Conservation (phyloP, 2,329 filamentous ascomycete species). For the Talaromyces sp. region DNA sequence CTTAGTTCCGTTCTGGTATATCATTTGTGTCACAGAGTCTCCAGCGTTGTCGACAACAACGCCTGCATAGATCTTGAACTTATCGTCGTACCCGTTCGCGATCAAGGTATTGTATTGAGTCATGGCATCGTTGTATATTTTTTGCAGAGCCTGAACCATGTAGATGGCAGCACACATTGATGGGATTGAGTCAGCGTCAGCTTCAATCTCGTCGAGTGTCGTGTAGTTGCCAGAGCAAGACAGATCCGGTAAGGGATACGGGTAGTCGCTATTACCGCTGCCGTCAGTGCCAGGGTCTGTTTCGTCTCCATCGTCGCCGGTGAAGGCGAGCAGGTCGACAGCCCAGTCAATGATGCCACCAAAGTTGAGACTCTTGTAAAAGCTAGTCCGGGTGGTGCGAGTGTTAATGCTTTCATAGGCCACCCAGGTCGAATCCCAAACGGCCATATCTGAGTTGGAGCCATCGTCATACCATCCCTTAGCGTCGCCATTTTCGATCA, state of each 20-base stretch:
- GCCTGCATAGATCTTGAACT: neutral
- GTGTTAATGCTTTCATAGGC: constrained; percentile 26
- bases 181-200: neutral
- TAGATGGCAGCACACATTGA: neutral
- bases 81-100: neutral
- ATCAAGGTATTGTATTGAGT: neutral
- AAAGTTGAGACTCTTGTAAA: constrained; percentile 23
- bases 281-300: neutral
- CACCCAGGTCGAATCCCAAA: constrained; percentile 28
- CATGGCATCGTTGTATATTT: neutral
- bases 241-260: neutral
- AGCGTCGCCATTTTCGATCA: neutral
- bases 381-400: constrained; percentile 17
- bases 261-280: neutral
- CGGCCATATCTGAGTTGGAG: constrained; percentile 18
- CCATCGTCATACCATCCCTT: neutral
- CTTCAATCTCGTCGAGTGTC: neutral
- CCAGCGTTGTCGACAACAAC: neutral
- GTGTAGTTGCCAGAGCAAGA: neutral
- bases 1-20: neutral
- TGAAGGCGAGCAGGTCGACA: constrained; percentile 23
- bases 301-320: neutral
- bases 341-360: constrained; percentile 36
- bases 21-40: neutral
- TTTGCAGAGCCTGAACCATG: neutral